Base-by-base conservation (phyloP, 176 grass and related monocot genomes). In the Aegilops speltoides region DNA sequence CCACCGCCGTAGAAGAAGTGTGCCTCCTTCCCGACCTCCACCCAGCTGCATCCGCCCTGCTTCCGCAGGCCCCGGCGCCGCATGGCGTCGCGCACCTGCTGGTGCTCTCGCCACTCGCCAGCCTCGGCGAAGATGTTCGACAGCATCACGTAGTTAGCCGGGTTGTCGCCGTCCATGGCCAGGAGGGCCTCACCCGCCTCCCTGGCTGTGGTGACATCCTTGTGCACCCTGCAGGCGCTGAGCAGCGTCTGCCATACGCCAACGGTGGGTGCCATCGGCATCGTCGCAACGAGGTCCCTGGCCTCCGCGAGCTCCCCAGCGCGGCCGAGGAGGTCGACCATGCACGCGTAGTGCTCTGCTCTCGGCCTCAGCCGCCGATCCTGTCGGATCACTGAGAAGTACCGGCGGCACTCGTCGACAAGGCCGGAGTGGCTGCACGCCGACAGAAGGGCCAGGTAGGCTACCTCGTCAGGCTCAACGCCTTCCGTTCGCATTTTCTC, bases 1-100 rank as follows among this genome's bases (percentile, higher is more conserved):
- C 74, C 84, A 15, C 85, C 89, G 4, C 89, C 86, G 24, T 91
- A 91, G 86, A 91, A 91, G 82, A 81, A 88, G 78, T 91, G 89
- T 1, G 84, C 36, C 78, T 88, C 82, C 70, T 82, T 91, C 16
- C 77, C 67, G 22, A 92, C 6, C 83, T 91, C 90, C 50, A 88
- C 83, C 90, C 90, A 92, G 74, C 90, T 86, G 83, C 87, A 89
- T 0, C 90, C 90, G 3, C 79, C 87, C 28, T 89, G 87, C 70
- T 92, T 89, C 73, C 50, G 86, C 20, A 92, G 62, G 24, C 87
- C 87, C 25, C 60, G 63, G 23, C 46, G 62, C 68, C 68, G 83
- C 79, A 89, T 89, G 56, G 79, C 52, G 12, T 76, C 65, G 26
- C 90, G 67, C 2, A 86, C 16, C 75, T 11, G 61, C 25, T 86